Percentiles rank a stretch among this genome's conserved stretches.
Evolutionary conservation across 768 basidiomycete species (phyloP).

Genomic region (Zangia roseola): DNA sequence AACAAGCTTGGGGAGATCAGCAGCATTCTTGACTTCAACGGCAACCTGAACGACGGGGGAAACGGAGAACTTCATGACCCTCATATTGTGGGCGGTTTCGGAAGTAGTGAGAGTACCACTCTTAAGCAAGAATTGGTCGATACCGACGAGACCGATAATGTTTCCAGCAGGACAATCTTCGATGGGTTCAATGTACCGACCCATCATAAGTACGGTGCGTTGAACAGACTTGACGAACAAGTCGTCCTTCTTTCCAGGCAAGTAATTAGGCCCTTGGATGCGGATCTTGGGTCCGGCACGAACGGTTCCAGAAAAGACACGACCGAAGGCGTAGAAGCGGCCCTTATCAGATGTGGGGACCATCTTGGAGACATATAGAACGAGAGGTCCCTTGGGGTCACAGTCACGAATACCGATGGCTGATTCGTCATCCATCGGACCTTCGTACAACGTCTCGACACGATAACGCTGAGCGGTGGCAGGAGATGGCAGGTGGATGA

Average conservation of each 20-base stretch:
- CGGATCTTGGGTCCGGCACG: conserved; percentile 97
- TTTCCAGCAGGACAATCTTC: conserved; percentile 99
- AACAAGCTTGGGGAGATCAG: conserved; percentile 98
- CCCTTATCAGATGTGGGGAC: conserved; percentile 99
- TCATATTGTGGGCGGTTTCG: conserved; percentile 99
- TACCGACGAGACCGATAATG: conserved; percentile 98
- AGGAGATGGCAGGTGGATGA: conserved; percentile 98
- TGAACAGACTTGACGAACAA: conserved; percentile 97
- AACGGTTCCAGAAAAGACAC: conserved; percentile 99
- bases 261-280: conserved; percentile 98
- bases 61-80: conserved; percentile 99
- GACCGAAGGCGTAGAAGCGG: conserved; percentile 99
- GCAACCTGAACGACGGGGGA: conserved; percentile 99
- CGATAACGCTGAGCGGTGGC: conserved; percentile 97
- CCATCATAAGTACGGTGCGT: conserved; percentile 99
- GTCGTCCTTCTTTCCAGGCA: conserved; percentile 99
- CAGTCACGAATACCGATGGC: conserved; percentile 98
- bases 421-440: conserved; percentile 99
- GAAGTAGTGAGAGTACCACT: conserved; percentile 96
- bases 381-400: conserved; percentile 93
- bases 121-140: conserved; percentile 99
- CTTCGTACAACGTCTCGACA: conserved; percentile 99
- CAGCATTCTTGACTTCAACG: conserved; percentile 99
- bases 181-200: conserved; percentile 96
- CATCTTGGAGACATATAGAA: conserved; percentile 99